phyloP scores from a whole-genome alignment of 768 basidiomycete genomes.

The Podaxis rugospora region DNA sequence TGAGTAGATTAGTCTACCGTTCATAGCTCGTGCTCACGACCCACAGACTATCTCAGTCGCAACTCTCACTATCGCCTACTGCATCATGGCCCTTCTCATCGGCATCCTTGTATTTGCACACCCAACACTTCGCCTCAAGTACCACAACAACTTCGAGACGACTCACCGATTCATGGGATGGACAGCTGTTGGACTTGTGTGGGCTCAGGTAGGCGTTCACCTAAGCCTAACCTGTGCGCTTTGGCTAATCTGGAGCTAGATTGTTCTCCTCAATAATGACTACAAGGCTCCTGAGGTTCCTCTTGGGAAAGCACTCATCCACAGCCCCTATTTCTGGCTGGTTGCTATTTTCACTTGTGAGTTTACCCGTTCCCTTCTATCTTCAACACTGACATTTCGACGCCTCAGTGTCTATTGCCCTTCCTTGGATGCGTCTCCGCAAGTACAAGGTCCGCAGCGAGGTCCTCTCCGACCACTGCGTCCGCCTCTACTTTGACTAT shows the following conservation, averaged over 20 bases:
- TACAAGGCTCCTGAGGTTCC: slow-evolving; percentile 26
- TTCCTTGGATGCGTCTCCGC: slow-evolving; percentile 50
- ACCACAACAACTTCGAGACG: slow-evolving; percentile 52
- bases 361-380: slow-evolving; percentile 10
- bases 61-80: slow-evolving; percentile 25
- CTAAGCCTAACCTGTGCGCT: not conserved
- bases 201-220: slow-evolving; percentile 2
- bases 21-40: not conserved
- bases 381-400: not conserved
- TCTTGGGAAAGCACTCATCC: slow-evolving; percentile 38
- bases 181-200: slow-evolving; percentile 3
- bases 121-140: slow-evolving; percentile 38
- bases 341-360: slow-evolving; percentile 25
- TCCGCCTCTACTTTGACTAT: slow-evolving; percentile 52
- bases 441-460: slow-evolving; percentile 43
- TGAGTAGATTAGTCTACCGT: slow-evolving; percentile 15
- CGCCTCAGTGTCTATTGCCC: slow-evolving; percentile 35
- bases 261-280: slow-evolving; percentile 21
- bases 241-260: not conserved
- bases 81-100: slow-evolving; percentile 40
- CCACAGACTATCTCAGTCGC: slow-evolving; percentile 11
- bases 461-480: slow-evolving; percentile 48
- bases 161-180: slow-evolving; percentile 47
- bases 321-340: slow-evolving; percentile 46
- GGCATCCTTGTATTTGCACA: slow-evolving; percentile 46